Percentiles rank a stretch among this genome's conserved stretches.
These are phyloP conservation scores for Diaporthe sp. DNA, from an alignment of 2,329 filamentous ascomycete species.

Conservation along the genomic window DNA sequence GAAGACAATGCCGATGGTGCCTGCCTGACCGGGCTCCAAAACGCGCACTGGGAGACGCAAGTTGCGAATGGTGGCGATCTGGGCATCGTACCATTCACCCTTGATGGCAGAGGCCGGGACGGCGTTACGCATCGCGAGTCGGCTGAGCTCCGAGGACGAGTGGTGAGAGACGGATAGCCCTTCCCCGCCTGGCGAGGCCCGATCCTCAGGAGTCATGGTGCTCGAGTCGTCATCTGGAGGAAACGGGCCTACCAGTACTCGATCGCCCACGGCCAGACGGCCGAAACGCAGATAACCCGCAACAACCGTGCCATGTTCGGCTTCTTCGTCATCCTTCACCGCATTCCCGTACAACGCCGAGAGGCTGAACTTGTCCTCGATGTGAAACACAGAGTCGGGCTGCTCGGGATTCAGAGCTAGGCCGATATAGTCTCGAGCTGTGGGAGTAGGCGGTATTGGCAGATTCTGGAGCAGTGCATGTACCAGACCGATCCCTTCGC, in stretches of 20 bases:
- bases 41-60: constrained; percentile 83
- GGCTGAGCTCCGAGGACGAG: constrained; percentile 63
- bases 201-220: constrained; percentile 55
- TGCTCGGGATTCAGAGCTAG: constrained; percentile 67
- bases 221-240: constrained; percentile 62
- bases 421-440: constrained; percentile 64
- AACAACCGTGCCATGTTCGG: constrained; percentile 75
- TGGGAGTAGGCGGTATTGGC: constrained; percentile 71
- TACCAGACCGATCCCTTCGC: constrained; percentile 81
- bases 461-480: constrained; percentile 84
- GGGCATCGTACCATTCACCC: constrained; percentile 83
- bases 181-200: constrained; percentile 58
- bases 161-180: constrained; percentile 64
- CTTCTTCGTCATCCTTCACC: constrained; percentile 51
- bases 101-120: constrained; percentile 62
- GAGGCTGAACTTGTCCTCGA: constrained; percentile 89
- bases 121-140: constrained; percentile 63
- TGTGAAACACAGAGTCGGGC: constrained; percentile 79
- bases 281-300: constrained; percentile 88
- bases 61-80: constrained; percentile 87
- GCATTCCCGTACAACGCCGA: constrained; percentile 69
- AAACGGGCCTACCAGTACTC: constrained; percentile 83
- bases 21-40: constrained; percentile 84
- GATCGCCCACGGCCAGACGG: constrained; percentile 79
- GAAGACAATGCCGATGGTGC: constrained; percentile 85